A percentile compares a stretch with the other conserved stretches of the same genome.
phyloP scores from a whole-genome alignment of 2,329 filamentous ascomycete species.

The Graphilbum sp. region DNA sequence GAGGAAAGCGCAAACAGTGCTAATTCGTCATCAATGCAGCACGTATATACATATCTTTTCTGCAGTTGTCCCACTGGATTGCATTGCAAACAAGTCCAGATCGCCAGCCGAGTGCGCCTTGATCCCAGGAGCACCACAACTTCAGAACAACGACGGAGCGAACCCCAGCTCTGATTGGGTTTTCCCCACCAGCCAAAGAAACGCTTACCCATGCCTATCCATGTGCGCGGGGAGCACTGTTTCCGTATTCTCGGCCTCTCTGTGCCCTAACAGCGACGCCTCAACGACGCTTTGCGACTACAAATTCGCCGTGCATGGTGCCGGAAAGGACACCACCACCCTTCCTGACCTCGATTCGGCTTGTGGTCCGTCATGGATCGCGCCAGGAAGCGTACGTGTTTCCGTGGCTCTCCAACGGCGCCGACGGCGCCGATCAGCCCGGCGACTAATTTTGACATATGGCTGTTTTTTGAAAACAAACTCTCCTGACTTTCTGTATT shows the following conservation, averaged over 20 bases:
- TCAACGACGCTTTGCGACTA: background rate
- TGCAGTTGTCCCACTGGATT: too few relatives aligned
- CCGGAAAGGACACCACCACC: background rate
- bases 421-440: too few relatives aligned
- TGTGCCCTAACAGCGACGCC: conserved; percentile 23
- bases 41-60: too few relatives aligned
- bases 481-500: too few relatives aligned
- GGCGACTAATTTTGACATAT: too few relatives aligned
- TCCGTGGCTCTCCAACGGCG: conserved; percentile 1
- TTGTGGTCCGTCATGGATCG: conserved; percentile 41
- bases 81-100: too few relatives aligned
- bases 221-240: conserved; percentile 23
- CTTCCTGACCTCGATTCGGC: conserved; percentile 5
- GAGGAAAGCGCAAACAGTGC: background rate
- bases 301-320: too few relatives aligned
- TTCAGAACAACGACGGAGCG: background rate
- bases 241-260: conserved; percentile 23
- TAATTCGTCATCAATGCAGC: background rate
- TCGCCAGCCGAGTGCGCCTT: too few relatives aligned
- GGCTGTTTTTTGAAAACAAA: too few relatives aligned
- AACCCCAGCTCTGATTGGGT: background rate
- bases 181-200: background rate
- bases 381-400: conserved; percentile 41
- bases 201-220: conserved; percentile 24
- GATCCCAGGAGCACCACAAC: too few relatives aligned